Conservation (phyloP, 768 basidiomycete genomes). For the Multifurca ochricompacta region DNA sequence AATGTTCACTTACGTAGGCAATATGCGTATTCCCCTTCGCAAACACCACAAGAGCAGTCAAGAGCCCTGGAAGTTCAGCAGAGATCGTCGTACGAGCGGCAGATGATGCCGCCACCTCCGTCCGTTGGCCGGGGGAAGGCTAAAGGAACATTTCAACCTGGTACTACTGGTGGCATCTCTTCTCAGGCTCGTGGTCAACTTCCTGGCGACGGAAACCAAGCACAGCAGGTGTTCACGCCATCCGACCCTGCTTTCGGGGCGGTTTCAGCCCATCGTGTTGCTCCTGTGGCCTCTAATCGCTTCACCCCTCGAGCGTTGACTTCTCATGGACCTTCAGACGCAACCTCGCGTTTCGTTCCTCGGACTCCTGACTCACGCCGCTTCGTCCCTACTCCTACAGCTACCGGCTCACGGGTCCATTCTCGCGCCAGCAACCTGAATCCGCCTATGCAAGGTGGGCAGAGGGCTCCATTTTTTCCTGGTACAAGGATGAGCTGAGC, state of each 20-base stretch:
- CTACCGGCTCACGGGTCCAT: slow-evolving; percentile 6
- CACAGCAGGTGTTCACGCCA: neutral
- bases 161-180: neutral
- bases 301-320: slow-evolving; percentile 16
- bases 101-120: slow-evolving; percentile 27
- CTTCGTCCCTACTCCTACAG: slow-evolving; percentile 13
- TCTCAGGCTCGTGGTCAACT: neutral
- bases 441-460: slow-evolving; percentile 23
- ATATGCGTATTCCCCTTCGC: slow-evolving; percentile 54
- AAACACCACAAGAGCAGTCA: slow-evolving; percentile 35
- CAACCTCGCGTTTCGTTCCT: slow-evolving; percentile 14
- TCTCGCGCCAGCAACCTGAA: slow-evolving; percentile 19
- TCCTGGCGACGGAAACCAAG: neutral
- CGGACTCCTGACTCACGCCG: slow-evolving; percentile 19
- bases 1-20: slow-evolving; percentile 36
- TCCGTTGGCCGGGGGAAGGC: slow-evolving; percentile 19
- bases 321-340: neutral
- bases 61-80: slow-evolving; percentile 26
- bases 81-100: slow-evolving; percentile 17
- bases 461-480: slow-evolving; percentile 49
- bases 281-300: neutral
- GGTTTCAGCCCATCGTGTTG: neutral
- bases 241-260: neutral
- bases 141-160: neutral
- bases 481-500: slow-evolving; percentile 24